phyloP scores from a whole-genome alignment of 2,329 filamentous ascomycete genomes.

The Aureobasidium sp. region DNA sequence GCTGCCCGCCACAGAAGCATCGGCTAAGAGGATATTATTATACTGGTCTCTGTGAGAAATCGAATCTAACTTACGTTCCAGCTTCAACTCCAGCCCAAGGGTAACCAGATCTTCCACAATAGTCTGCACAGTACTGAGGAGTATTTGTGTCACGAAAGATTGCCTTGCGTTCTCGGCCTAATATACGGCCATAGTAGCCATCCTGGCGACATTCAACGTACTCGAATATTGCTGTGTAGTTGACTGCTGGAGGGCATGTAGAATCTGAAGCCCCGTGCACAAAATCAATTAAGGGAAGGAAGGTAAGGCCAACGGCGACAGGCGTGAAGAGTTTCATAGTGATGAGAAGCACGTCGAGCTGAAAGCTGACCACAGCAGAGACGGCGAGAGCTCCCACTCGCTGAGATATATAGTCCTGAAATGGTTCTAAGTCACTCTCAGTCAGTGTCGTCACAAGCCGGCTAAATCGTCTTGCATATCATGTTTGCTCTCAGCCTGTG shows the following conservation, averaged over 20 bases:
- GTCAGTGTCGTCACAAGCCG: background rate
- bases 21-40: background rate
- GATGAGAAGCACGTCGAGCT: background rate
- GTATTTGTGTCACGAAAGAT: conserved; percentile 7
- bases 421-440: too few species aligned
- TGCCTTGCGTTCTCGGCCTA: conserved; percentile 10
- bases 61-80: background rate
- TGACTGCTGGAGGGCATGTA: background rate
- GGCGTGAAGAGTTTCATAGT: background rate
- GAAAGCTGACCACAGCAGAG: background rate
- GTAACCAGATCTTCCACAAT: conserved; percentile 5
- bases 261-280: background rate
- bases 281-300: background rate
- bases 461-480: background rate
- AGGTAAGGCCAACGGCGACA: background rate
- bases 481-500: background rate
- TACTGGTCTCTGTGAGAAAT: background rate
- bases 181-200: conserved; percentile 6
- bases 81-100: conserved; percentile 10
- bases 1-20: conserved; percentile 8
- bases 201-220: conserved; percentile 3
- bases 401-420: background rate
- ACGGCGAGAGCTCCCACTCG: background rate
- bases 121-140: conserved; percentile 13
- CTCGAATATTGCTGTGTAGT: background rate